Conservation (phyloP, 768 basidiomycete species). For the Hortiboletus campestris region DNA sequence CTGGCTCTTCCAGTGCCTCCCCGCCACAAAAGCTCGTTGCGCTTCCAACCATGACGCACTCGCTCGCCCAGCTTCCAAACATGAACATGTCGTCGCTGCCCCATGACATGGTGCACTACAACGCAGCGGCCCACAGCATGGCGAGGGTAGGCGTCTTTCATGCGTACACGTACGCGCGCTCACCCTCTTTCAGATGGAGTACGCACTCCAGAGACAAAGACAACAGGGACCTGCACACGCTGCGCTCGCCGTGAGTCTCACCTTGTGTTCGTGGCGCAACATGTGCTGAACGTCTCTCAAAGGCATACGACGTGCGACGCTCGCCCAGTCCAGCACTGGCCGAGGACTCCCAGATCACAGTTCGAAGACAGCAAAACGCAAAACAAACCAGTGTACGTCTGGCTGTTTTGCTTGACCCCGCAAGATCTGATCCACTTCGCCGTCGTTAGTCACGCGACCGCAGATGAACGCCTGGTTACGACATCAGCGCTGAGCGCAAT, state of each 20-base stretch:
- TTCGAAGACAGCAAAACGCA: constrained; percentile 29
- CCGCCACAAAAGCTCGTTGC: constrained; percentile 29
- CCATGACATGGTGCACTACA: constrained; percentile 32
- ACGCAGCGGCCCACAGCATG: constrained; percentile 28
- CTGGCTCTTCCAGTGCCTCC: constrained; percentile 31
- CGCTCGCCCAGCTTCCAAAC: constrained; percentile 29
- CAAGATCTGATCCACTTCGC: constrained; percentile 11
- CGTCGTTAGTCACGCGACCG: constrained; percentile 29
- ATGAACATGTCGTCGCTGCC: constrained; percentile 34
- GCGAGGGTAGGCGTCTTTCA: constrained; percentile 23
- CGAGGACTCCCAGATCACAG: constrained; percentile 33
- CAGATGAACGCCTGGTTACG: constrained; percentile 24
- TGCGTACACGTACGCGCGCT: not conserved
- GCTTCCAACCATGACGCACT: constrained; percentile 34
- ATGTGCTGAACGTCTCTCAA: not conserved
- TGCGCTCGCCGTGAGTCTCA: constrained; percentile 23
- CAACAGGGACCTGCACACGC: constrained; percentile 27
- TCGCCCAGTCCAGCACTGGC: constrained; percentile 32
- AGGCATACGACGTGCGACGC: constrained; percentile 32
- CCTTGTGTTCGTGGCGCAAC: constrained; percentile 1
- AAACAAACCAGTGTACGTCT: constrained; percentile 22
- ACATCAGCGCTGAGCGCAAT: constrained; percentile 24
- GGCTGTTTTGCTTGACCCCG: not conserved
- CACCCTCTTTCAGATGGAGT: constrained; percentile 29
- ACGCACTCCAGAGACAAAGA: constrained; percentile 30